A percentile compares a stretch with the other conserved stretches of the same genome.
These are phyloP conservation scores for Porphyrellus cyaneotinctus DNA, from an alignment of 768 basidiomycete genomes.

Conservation along the genomic window DNA sequence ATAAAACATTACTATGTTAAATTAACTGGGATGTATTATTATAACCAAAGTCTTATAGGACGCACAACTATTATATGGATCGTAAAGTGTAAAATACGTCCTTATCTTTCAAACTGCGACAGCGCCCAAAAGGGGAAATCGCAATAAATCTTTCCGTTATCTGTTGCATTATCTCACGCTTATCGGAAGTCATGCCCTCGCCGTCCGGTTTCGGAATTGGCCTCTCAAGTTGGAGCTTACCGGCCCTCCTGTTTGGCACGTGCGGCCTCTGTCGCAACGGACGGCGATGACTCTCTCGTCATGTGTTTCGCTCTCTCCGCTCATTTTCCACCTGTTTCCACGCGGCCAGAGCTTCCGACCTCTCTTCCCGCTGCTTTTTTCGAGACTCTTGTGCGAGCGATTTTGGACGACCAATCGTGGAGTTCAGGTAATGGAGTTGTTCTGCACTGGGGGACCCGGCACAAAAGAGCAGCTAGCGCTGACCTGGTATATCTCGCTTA, in stretches of 20 bases:
- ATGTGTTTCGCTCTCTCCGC: background rate
- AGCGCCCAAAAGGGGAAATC: background rate
- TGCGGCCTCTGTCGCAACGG: background rate
- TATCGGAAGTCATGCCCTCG: background rate
- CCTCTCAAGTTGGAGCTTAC: background rate
- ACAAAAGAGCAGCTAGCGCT: no score
- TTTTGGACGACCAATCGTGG: background rate
- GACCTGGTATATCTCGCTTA: background rate
- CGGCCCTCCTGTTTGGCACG: background rate
- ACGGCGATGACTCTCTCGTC: background rate
- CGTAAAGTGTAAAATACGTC: background rate
- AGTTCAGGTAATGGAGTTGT: no score
- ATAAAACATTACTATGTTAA: no score
- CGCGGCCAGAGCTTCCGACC: background rate
- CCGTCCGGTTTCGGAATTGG: background rate
- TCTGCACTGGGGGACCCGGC: no score
- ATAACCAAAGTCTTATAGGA: background rate
- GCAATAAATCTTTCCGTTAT: background rate
- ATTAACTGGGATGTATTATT: no score
- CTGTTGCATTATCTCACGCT: background rate
- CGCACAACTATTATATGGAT: background rate
- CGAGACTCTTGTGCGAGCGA: background rate
- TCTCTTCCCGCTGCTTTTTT: background rate
- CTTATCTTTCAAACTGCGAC: background rate
- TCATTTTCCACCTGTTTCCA: background rate